Conservation (phyloP, 1,284 basidiomycete species). For the Leccinum pallidistipes region DNA sequence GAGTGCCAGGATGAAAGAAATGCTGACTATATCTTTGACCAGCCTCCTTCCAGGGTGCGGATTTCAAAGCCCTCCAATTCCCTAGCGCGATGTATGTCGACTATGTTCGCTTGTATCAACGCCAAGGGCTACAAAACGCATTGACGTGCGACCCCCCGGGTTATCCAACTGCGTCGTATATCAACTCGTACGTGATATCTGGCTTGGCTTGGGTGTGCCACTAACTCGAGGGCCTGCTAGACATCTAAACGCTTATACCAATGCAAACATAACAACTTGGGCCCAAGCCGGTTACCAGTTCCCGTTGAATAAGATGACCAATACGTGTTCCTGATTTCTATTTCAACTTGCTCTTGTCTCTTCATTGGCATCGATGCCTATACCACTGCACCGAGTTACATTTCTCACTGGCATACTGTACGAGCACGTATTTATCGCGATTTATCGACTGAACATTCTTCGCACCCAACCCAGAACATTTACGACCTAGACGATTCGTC, state of each 20-base stretch:
- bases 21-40: slow-evolving; percentile 6
- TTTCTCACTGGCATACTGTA: slow-evolving; percentile 27
- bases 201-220: neutral
- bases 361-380: slow-evolving; percentile 11
- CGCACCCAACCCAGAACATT: slow-evolving; percentile 8
- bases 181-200: slow-evolving; percentile 45
- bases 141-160: slow-evolving; percentile 63
- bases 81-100: slow-evolving; percentile 73
- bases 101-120: slow-evolving; percentile 79
- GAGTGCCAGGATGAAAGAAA: neutral
- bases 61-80: slow-evolving; percentile 66
- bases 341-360: slow-evolving; percentile 10
- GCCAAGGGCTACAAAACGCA: slow-evolving; percentile 54
- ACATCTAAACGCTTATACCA: slow-evolving; percentile 64
- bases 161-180: slow-evolving; percentile 63
- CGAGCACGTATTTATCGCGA: slow-evolving; percentile 28
- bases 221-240: slow-evolving; percentile 38
- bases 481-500: slow-evolving; percentile 19
- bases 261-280: slow-evolving; percentile 79
- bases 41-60: slow-evolving; percentile 66
- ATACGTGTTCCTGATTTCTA: slow-evolving; percentile 35
- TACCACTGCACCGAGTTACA: slow-evolving; percentile 23
- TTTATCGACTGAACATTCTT: slow-evolving; percentile 25
- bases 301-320: slow-evolving; percentile 70
- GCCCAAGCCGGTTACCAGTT: slow-evolving; percentile 61